Evolutionary conservation across 768 basidiomycete species (phyloP).

Genomic region (Lentinula sp.): DNA sequence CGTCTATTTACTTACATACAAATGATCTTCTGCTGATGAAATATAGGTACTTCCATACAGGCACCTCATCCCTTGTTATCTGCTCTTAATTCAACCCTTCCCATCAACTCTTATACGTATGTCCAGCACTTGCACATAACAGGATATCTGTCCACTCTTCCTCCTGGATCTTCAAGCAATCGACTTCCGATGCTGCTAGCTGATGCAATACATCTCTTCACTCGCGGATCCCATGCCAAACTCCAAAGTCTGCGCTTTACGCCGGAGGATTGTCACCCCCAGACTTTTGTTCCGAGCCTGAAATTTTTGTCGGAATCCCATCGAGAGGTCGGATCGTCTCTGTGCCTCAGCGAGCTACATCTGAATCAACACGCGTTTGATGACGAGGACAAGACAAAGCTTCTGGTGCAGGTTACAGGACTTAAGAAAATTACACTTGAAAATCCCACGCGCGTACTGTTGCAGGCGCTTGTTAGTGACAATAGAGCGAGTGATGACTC

Average conservation of each 20-base stretch:
- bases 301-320: background rate
- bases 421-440: constrained; percentile 5
- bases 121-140: constrained; percentile 39
- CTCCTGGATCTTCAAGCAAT: constrained; percentile 4
- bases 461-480: constrained; percentile 4
- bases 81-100: background rate
- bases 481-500: constrained; percentile 16
- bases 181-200: constrained; percentile 8
- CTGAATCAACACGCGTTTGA: constrained; percentile 6
- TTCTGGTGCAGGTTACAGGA: background rate
- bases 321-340: background rate
- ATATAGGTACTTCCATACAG: background rate
- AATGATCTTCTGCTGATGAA: background rate
- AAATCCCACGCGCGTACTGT: constrained; percentile 3
- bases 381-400: background rate
- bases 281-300: constrained; percentile 3
- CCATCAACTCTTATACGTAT: constrained; percentile 4
- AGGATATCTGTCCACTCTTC: constrained; percentile 21
- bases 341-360: background rate
- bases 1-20: background rate
- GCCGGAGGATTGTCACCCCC: constrained; percentile 2
- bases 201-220: constrained; percentile 12
- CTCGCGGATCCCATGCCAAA: background rate
- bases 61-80: background rate
- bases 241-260: constrained; percentile 4